Evolutionary conservation across 2,329 filamentous ascomycete genomes (phyloP).

Genomic region (Tolypocladium inflatum): DNA sequence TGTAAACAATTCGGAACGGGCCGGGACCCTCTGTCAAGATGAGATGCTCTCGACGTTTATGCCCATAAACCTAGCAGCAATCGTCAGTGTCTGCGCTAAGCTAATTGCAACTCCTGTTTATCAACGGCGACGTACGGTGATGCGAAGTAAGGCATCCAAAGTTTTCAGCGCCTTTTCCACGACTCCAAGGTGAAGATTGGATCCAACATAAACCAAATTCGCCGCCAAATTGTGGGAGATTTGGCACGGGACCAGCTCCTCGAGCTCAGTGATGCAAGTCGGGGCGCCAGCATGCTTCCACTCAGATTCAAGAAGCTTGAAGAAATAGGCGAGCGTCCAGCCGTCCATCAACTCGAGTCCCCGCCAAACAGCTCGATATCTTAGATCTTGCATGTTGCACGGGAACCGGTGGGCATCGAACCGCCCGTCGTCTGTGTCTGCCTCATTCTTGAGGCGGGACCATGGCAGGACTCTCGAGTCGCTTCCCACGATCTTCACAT

Average conservation of each 20-base stretch:
- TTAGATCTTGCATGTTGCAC: constrained; percentile 4
- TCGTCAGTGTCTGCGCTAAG: constrained; percentile 4
- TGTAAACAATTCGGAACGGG: constrained; percentile 9
- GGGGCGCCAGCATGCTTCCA: not conserved
- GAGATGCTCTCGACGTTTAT: constrained; percentile 10
- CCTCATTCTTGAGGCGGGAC: constrained; percentile 4
- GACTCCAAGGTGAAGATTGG: not conserved
- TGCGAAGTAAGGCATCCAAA: constrained; percentile 10
- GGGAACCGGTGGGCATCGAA: constrained; percentile 16
- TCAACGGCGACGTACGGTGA: constrained; percentile 1
- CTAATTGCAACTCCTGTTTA: not conserved
- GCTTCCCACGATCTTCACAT: constrained; percentile 10
- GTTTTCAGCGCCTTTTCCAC: constrained; percentile 9
- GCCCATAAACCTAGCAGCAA: constrained; percentile 5
- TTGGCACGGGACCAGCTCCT: constrained; percentile 9
- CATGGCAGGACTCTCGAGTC: constrained; percentile 14
- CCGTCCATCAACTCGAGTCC: constrained; percentile 9
- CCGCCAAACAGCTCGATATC: constrained; percentile 15
- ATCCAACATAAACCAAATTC: constrained; percentile 18
- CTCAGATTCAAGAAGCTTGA: not conserved
- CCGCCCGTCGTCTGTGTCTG: not conserved
- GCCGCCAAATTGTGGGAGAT: constrained; percentile 17
- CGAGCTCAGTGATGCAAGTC: constrained; percentile 3
- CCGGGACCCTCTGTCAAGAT: constrained; percentile 9
- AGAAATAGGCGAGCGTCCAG: not conserved